Percentiles rank a stretch among this genome's conserved stretches.
Conservation (phyloP, 2,329 filamentous ascomycete genomes). For the Emergomyces africanus region DNA sequence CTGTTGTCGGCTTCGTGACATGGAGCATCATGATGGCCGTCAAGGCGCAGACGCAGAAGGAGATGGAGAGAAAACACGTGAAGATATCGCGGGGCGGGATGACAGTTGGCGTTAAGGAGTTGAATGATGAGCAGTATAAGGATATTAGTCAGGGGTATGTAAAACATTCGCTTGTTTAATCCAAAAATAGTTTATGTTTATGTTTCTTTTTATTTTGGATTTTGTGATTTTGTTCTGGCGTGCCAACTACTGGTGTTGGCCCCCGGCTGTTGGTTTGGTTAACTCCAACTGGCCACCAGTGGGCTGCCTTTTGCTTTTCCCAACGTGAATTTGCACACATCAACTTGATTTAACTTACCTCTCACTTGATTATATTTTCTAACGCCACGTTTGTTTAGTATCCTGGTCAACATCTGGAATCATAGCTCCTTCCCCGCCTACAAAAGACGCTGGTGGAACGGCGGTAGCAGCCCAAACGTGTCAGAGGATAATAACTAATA, state of each 20-base stretch:
- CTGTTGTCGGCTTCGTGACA: slow-evolving; percentile 42
- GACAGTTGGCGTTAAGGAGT: slow-evolving; percentile 47
- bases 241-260: too few relatives aligned
- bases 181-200: too few relatives aligned
- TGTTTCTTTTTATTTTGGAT: too few relatives aligned
- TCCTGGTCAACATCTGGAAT: slow-evolving; percentile 39
- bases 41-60: slow-evolving; percentile 42
- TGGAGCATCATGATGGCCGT: slow-evolving; percentile 49
- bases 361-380: background rate
- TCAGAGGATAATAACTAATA: background rate
- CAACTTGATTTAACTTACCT: background rate
- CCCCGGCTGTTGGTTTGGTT: too few relatives aligned
- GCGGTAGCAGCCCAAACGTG: slow-evolving; percentile 7
- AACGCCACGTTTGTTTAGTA: slow-evolving; percentile 16
- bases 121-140: slow-evolving; percentile 44
- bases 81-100: slow-evolving; percentile 48
- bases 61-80: slow-evolving; percentile 53
- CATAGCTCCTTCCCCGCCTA: slow-evolving; percentile 32
- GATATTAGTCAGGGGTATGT: slow-evolving; percentile 45
- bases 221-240: too few relatives aligned
- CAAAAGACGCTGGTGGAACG: slow-evolving; percentile 31
- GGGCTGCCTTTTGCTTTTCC: too few relatives aligned
- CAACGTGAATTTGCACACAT: background rate
- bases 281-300: too few relatives aligned
- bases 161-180: background rate